These are phyloP conservation scores for Clonostachys chloroleuca DNA, from an alignment of 2,329 filamentous ascomycete species.

Conservation along the genomic window DNA sequence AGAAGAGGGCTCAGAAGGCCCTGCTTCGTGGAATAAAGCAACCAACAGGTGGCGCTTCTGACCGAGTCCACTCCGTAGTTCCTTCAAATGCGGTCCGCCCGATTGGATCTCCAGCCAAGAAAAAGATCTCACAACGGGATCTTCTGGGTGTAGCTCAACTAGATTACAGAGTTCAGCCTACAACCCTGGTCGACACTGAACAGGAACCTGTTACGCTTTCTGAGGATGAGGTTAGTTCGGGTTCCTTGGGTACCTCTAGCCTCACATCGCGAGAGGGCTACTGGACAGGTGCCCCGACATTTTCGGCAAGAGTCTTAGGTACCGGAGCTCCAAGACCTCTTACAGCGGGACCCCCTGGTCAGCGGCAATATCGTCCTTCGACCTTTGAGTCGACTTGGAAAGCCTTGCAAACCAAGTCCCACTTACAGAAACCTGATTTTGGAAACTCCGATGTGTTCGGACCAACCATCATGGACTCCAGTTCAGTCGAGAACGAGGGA, in stretches of 20 bases:
- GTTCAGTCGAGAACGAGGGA: no score
- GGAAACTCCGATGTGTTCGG: no score
- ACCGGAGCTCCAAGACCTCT: conserved; percentile 41
- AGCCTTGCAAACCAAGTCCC: conserved; percentile 15
- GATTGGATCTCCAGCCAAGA: neutral
- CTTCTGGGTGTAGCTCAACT: neutral
- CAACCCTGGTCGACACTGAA: no score
- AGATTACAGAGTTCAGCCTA: no score
- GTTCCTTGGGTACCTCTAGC: no score
- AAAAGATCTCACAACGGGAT: neutral
- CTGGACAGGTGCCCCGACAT: no score
- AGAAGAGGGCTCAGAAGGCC: conserved; percentile 43
- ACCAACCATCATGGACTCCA: no score
- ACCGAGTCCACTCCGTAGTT: neutral
- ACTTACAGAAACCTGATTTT: no score
- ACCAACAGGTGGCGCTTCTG: neutral
- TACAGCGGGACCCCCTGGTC: conserved; percentile 50
- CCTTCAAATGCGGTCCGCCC: neutral
- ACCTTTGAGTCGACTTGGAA: conserved; percentile 32
- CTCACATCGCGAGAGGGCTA: no score
- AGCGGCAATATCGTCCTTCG: conserved; percentile 41
- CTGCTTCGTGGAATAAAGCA: conserved; percentile 17
- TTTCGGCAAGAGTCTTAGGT: neutral
- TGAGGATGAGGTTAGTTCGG: no score
- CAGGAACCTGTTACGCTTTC: no score